Base-by-base conservation (phyloP, 2,329 filamentous ascomycete species). In the Alternaria sp. region DNA sequence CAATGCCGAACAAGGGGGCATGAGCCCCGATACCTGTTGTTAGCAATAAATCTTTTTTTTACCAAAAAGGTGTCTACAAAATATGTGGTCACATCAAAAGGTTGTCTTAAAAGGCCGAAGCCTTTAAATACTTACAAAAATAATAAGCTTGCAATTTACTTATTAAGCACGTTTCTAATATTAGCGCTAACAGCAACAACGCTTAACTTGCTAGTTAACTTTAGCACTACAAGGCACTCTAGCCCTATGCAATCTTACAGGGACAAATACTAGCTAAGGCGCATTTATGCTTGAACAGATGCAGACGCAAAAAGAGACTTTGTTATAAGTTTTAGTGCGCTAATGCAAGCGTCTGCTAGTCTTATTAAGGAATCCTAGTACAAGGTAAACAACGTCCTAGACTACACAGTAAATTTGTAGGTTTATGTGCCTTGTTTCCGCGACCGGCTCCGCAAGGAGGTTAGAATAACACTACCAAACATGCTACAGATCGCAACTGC, bases 391-490 rank as follows among this genome's bases (percentile, higher is more conserved):
- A 11, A 51, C 36, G 37, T 41, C n/a, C 49, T 28, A 23, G 49
- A 51, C 33, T 11, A 24, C 13, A 51, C 49, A 9, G 37, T 51
- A 29, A 28, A 51, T 41, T 26, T 52, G 29, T 42, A 39, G 29
- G 50, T 52, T 6, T 52, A 52, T 42, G 39, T 52, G 50, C 50
- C 39, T 24, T 51, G 36, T 42, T 51, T 51, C 34, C 49, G 49
- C 49, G 49, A 51, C 11, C 37, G 49, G 11, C 9, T 51, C 40
- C 26, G 37, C 26, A 17, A 51, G 37, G 49, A 51, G 26, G 37
- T 51, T 17, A 51, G 49, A 24, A 24, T 51, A 11, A 41, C 37
- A 51, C 49, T 26, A 41, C 9, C 23, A 21, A 37, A 51, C 17
- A 26, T 42, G 37, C 36, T 51, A 10, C 49, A 37, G 26, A 51